Conservation (phyloP, 805 yeast species). For the Metschnikowia sp. region DNA sequence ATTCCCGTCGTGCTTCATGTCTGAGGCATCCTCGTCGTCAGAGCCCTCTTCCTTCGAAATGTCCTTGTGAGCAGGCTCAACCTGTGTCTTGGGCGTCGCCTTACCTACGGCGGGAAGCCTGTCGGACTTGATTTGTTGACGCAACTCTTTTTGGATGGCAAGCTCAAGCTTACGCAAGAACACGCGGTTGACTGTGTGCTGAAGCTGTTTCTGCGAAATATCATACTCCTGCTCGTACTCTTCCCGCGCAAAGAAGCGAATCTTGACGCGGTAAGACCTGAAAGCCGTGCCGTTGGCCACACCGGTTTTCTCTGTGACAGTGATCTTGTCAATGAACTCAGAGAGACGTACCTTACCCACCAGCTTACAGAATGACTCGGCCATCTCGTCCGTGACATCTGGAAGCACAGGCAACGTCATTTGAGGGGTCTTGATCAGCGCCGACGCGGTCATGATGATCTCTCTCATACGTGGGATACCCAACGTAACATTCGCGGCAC, state of each 20-base stretch:
- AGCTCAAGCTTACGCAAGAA: conserved; percentile 72
- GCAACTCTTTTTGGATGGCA: conserved; percentile 74
- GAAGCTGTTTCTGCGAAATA: conserved; percentile 75
- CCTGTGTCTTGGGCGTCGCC: conserved; percentile 53
- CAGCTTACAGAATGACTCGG: conserved; percentile 89
- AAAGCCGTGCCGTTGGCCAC: conserved; percentile 46
- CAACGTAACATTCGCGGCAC: conserved; percentile 98
- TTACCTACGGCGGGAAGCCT: conserved; percentile 63
- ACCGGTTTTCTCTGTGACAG: conserved; percentile 87
- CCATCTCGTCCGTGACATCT: conserved; percentile 80
- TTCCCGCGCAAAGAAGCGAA: conserved; percentile 68
- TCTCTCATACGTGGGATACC: conserved; percentile 99
- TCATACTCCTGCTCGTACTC: conserved; percentile 91
- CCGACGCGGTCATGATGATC: conserved; percentile 98
- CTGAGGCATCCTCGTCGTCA: conserved; percentile 58
- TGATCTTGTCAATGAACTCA: conserved; percentile 81
- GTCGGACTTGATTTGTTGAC: conserved; percentile 67
- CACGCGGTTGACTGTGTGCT: conserved; percentile 56
- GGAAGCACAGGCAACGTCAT: conserved; percentile 85
- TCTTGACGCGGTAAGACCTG: conserved; percentile 71
- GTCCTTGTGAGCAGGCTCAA: conserved; percentile 24
- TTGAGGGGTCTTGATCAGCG: conserved; percentile 96
- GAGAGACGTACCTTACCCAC: conserved; percentile 81
- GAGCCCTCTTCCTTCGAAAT: conserved; percentile 17
- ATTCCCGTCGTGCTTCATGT: conserved; percentile 55